Base-by-base conservation (phyloP, 2,329 filamentous ascomycete genomes). In the Fusarium stilboides region DNA sequence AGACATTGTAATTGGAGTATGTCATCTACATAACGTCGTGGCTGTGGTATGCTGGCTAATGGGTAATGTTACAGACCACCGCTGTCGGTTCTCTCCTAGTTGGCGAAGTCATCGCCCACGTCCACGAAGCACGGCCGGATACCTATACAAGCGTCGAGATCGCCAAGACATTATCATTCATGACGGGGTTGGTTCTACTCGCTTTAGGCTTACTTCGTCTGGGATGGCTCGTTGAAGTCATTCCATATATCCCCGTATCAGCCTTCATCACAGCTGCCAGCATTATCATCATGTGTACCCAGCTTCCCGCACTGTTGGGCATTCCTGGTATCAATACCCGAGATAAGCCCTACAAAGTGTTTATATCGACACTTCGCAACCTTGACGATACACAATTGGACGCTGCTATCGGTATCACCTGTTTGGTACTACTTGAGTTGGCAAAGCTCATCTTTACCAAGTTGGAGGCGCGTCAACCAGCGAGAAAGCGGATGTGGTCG, bases 1-100 rank as follows among this genome's bases (percentile, higher is more conserved):
- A 75, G 92, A 95, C 77, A 94, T 95, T 76, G 93, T 92, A 12
- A 94, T 94, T 60, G 92, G 92, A 26, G 83, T 84, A 77, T 39
- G 81, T 14, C 15, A 2, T 1, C 13, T 24, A 2, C 7, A 0
- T 6, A 17, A 0, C 3, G 4, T 6, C 2, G 0, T 10, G 5
- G 0, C n/a, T n/a, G n/a, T n/a, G n/a, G n/a, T n/a, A 2, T 55
- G 6, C 3, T 50, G 1, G 9, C 60, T 69, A 47, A 53, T 20
- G 17, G 26, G 37, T 24, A 22, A 31, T 14, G 5, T 5, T 57
- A 54, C 86, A 84, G 90, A 92, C 85, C 36, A 85, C 84, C 5
- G 84, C 85, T 15, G 81, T 86, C 37, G 84, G 84, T 54, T 86
- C 85, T 8, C 80, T 84, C 22, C 80, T 86, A 8, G 83, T 85